These are phyloP conservation scores for Trichophyton rubrum DNA, from an alignment of 2,329 filamentous ascomycete species.

Conservation along the genomic window DNA sequence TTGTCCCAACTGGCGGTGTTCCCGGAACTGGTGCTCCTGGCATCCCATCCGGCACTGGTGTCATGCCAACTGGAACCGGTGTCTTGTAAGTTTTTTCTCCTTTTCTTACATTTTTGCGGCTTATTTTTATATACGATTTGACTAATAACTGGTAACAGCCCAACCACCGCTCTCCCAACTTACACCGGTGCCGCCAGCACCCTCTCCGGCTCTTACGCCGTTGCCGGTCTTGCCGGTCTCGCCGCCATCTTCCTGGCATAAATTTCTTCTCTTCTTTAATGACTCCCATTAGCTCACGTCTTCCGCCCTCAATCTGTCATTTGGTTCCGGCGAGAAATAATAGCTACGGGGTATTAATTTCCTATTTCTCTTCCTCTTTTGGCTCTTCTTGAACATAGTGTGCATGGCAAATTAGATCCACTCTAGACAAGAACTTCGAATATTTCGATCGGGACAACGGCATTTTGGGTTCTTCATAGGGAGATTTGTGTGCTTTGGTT, in stretches of 20 bases:
- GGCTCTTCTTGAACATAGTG: not conserved
- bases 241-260: slow-evolving; percentile 23
- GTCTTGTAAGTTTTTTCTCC: not conserved
- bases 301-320: slow-evolving; percentile 6
- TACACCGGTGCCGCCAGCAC: slow-evolving; percentile 22
- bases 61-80: slow-evolving; percentile 3
- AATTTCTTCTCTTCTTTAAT: slow-evolving; percentile 15
- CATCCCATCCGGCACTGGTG: slow-evolving; percentile 5
- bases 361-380: not conserved
- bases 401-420: slow-evolving; percentile 3
- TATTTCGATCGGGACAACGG: not conserved
- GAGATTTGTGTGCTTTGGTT: slow-evolving; percentile 2
- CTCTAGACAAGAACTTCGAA: slow-evolving; percentile 3
- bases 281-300: slow-evolving; percentile 9
- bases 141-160: not conserved
- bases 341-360: slow-evolving; percentile 3
- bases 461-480: slow-evolving; percentile 1
- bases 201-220: slow-evolving; percentile 19
- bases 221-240: slow-evolving; percentile 20
- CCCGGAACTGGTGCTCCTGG: slow-evolving; percentile 5
- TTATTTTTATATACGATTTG: not conserved
- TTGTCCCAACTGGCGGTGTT: slow-evolving; percentile 7
- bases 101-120: not conserved
- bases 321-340: not conserved
- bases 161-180: slow-evolving; percentile 13